Evolutionary conservation across 139 green algal genomes (phyloP).

Genomic region (Mesotaenium endlicherianum): DNA sequence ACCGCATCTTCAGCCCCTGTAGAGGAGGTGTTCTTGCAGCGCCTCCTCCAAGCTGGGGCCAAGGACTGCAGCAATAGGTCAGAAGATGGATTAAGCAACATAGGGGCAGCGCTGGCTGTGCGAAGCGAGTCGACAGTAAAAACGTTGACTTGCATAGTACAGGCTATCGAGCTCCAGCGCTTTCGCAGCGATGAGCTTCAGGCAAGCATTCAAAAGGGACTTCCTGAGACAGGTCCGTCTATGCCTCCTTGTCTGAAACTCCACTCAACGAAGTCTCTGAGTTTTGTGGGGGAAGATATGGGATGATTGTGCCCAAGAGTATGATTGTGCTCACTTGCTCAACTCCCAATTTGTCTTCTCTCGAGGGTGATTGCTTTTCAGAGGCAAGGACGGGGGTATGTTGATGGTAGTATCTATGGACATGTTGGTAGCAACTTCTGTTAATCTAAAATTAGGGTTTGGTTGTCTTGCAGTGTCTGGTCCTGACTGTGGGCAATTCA

Average conservation of each 20-base stretch:
- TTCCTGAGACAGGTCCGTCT: slow-evolving; percentile 7
- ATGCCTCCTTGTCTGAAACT: no score
- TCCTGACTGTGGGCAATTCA: not conserved
- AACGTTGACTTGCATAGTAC: slow-evolving; percentile 6
- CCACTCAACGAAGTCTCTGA: no score
- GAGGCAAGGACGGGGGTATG: not conserved
- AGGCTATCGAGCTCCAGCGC: slow-evolving; percentile 22
- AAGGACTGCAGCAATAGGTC: not conserved
- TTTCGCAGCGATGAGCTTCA: slow-evolving; percentile 24
- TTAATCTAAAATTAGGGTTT: not conserved
- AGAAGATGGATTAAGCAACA: slow-evolving; percentile 9
- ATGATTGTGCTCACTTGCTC: not conserved
- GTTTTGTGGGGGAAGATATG: not conserved
- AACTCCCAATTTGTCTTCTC: not conserved
- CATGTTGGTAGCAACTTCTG: no score
- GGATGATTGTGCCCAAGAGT: not conserved
- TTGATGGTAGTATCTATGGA: not conserved
- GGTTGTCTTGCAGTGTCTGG: not conserved
- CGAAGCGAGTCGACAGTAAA: slow-evolving; percentile 22
- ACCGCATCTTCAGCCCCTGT: not conserved
- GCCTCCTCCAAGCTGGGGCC: slow-evolving; percentile 6
- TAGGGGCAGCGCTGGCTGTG: not conserved
- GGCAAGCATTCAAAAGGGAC: slow-evolving; percentile 7
- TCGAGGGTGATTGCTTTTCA: not conserved
- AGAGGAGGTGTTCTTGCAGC: slow-evolving; percentile 11